Evolutionary conservation across 768 basidiomycete genomes (phyloP), one percentile per base, ranked within the genome.

Genomic region (Lyophyllum shimeji): DNA sequence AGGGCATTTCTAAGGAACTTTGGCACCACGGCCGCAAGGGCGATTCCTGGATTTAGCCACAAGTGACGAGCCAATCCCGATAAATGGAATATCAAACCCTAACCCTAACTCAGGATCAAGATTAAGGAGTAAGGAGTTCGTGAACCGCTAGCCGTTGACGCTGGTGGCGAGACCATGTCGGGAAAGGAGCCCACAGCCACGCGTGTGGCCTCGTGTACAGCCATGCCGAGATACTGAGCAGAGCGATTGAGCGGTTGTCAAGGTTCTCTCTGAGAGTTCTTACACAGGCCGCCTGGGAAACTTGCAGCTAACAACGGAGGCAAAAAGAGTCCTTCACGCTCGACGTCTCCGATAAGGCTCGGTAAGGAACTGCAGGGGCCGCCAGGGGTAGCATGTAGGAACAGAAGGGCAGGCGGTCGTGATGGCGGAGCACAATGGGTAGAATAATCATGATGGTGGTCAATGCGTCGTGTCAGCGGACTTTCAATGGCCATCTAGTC

Each of bases 391-490:
- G 27, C 23, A 21, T 8, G 21, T 5, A 37, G 4, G 49, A 23
- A 37, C 15, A 2, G 39, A 21, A 31, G 17, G 15, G 15, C 23
- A 13, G 44, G n/a, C 7, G 37, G 23, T 7, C 5, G 20, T 15
- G 31, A 12, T 1, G 34, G 43, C 37, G 24, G 48, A n/a, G n/a
- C n/a, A 52, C 50, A 56, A 46, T n/a, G 33, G 43, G 33, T 24
- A 54, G 31, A 33, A 50, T 43, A 52, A 44, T 23, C 15, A 62
- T 60, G 62, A 56, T 59, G 67, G 67, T 77, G 76, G 76, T 75
- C 76, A 73, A 74, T 70, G 76, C 75, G 76, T 69, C 61, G 63
- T 69, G 68, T 60, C 66, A 74, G 73, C 75, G 75, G 76, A 78
- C 74, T 77, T 76, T 77, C 65, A 78, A 78, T 65, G 70, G 39